Base-by-base conservation (phyloP, 306 rosid genomes). In the Vigna mungo region DNA sequence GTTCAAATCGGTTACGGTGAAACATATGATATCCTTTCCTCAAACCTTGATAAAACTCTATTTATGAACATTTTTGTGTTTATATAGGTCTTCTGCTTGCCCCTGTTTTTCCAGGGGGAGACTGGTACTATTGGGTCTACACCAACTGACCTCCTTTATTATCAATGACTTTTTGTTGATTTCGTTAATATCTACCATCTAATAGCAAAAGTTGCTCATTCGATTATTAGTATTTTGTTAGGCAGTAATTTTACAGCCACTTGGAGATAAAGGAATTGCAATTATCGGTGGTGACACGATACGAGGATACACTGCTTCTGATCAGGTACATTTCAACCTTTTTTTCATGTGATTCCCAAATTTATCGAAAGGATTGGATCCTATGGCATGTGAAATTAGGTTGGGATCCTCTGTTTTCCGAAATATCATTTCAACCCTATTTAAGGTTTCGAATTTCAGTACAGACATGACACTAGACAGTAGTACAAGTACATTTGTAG, bases 231-330 rank as follows among this genome's bases (percentile, higher is more conserved):
- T 72, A 61, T 78, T 72, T 81, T 77, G 65, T 23, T 85, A 92
- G 99, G 96, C 97, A 73, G 93, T 92, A 71, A 92, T 95, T 75
- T 86, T 95, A 85, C 99, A 92, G 81, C 99, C 99, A 81, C 97
- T 95, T 75, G 97, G 96, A 78, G 93, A 92, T 68, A 90, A 82
- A 79, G 97, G 99, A 48, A 84, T 95, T 81, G 93, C 91, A 61
- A 82, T 95, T 78, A 70, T 95, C 76, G 97, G 97, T 8, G 99
- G 99, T 74, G 92, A 92, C 87, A 95, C 92, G 34, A 85, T 95
- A 49, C 83, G 98, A 82, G 99, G 97, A 68, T 95, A 90, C 84
- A 92, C 97, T 51, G 73, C 92, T 34, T 86, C 93, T 48, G 98
- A 91, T 54, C 98, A 91, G 93, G 98, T 93, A 55, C 15, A 58